Evolutionary conservation across 1,139 yeast genomes (phyloP), one percentile per base, ranked within the genome.

Genomic region (Yamadazyma triangularis): DNA sequence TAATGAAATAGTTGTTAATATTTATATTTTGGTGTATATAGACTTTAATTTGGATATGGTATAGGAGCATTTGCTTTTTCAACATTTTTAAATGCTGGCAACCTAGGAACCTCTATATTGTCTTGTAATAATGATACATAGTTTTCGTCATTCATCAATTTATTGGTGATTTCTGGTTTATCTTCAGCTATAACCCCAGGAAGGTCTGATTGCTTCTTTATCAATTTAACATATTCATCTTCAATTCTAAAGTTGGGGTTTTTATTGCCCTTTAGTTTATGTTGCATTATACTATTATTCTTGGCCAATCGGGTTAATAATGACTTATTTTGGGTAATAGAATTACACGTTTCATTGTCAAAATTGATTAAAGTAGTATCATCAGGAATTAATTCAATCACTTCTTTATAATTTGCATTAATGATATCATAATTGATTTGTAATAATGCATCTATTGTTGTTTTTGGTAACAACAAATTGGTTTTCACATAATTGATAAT

Each of bases 81-180:
- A 8, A 79, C 76, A 46, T 78, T 77, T 41, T 70, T 73, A 48
- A 78, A 77, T 4, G 65, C 57, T 2, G 88, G 89, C 15, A 76
- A 51, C 1, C 65, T 53, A 2, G 72, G 65, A n/a, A 65, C 49
- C 8, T 33, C 32, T 10, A 48, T 27, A 22, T 44, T 46, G 4
- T 46, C 38, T 8, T 42, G 36, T 3, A 50, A 42, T 23, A 58
- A 50, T n/a, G 51, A 45, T 6, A 60, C 43, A 44, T 50, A 47
- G 12, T 45, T 46, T 8, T 46, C 49, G 8, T 53, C 57, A 4
- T 53, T 39, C 30, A 64, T 57, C 3, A 71, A 38, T 19, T 56
- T 59, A 44, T 79, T 79, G 3, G 75, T 66, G 16, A 79, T 60
- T 23, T 68, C 70, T 0, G 91, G 91, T 25, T 63, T 60, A 8